Base-by-base conservation (phyloP, 345 rosid genomes). In the sweet orange (Citrus sinensis) region DNA sequence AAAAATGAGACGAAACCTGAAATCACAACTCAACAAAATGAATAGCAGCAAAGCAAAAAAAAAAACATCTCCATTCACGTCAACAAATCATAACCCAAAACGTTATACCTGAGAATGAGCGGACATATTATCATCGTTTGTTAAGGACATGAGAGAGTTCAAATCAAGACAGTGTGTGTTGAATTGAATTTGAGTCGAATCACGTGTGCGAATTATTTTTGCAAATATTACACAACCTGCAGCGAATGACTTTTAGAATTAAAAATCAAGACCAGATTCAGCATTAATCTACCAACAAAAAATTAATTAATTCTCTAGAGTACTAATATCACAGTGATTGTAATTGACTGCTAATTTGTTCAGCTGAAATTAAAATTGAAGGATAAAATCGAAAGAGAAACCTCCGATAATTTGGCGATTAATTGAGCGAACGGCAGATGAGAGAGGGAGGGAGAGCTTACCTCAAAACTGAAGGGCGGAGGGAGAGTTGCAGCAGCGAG, bases 1-100 rank as follows among this genome's bases (percentile, higher is more conserved):
- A 90, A 55, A 89, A 84, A 77, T 89, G 90, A 67, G 94, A 90
- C 8, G 95, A 86, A 39, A 91, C 85, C 98, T 93, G 92, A 82
- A 80, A 56, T 40, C 14, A 10, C 67, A 80, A 25, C 35, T 73
- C 51, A 78, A 40, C 59, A 25, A 59, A 60, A 30, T 34, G 30
- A 55, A 9, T 37, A 25, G 7, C 54, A 30, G 51, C 65, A 24
- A 4, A 61, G 5, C 19, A 11, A 61, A 61, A 24, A 2, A 2
- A 7, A 22, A 61, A 24, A 1, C 66, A 68, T 46, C n/a, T 62
- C 37, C 10, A 54, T 49, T 27, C 42, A 73, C 9, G 40, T 60
- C 24, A 4, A 32, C 22, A 64, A 19, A 64, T 19, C 7, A 1
- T 1, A 54, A 4, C 7, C 22, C 58, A 54, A 20, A 17, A 54